Evolutionary conservation across 2,329 filamentous ascomycete species (phyloP).

Genomic region (Scedosporium boydii): DNA sequence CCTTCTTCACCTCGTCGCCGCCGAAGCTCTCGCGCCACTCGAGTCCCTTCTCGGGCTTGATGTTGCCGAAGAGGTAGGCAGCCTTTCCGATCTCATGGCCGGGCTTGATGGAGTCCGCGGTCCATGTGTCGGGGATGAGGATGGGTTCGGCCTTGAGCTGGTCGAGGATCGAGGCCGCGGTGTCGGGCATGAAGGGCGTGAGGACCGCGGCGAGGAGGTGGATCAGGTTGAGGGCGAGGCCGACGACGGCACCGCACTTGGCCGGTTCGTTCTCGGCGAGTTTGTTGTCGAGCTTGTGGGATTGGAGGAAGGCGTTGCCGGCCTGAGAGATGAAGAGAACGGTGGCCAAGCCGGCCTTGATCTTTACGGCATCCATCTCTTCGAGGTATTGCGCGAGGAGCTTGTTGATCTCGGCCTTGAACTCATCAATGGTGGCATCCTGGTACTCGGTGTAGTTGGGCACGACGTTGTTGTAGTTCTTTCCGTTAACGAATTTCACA

Average conservation of each 20-base stretch:
- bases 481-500: constrained; percentile 68
- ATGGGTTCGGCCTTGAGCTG: constrained; percentile 46
- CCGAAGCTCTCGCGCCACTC: constrained; percentile 76
- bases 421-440: constrained; percentile 43
- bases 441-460: constrained; percentile 51
- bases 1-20: constrained; percentile 54
- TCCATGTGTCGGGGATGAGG: constrained; percentile 60
- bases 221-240: constrained; percentile 74
- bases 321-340: constrained; percentile 57
- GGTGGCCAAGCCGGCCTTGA: constrained; percentile 56
- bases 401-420: constrained; percentile 54
- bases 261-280: constrained; percentile 44
- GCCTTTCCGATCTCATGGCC: constrained; percentile 77
- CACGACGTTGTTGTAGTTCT: constrained; percentile 56
- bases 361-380: constrained; percentile 61
- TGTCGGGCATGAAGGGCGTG: constrained; percentile 79
- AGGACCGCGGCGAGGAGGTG: constrained; percentile 72
- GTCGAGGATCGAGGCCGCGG: constrained; percentile 61
- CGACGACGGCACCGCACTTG: constrained; percentile 51
- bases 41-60: constrained; percentile 70
- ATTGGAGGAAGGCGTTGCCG: constrained; percentile 41
- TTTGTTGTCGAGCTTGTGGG: constrained; percentile 44
- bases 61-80: constrained; percentile 70
- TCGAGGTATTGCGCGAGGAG: constrained; percentile 57
- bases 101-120: constrained; percentile 48